Base-by-base conservation (phyloP, 768 basidiomycete species). In the Trametes elegans region DNA sequence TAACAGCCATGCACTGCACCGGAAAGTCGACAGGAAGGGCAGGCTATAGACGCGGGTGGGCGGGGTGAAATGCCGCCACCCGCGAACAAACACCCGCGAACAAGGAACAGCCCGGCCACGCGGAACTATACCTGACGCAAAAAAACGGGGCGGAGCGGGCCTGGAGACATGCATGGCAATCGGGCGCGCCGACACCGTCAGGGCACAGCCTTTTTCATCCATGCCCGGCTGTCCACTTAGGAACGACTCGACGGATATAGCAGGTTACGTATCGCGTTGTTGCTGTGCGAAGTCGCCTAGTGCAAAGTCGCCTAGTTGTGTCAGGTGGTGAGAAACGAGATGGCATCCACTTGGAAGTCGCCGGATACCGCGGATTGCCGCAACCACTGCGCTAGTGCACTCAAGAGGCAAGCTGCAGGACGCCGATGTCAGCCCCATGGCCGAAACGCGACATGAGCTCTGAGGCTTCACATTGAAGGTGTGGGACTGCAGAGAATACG, bases 1-100 rank as follows among this genome's bases (percentile, higher is more conserved):
- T 53, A 43, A 53, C 51, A 38, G 55, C 28, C 47, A 35, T 34
- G 41, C 55, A 50, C 42, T 45, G 55, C 55, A 49, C 39, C 35
- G 19, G 21, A 23, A 28, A 11, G 23, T 23, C 9, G 16, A 43
- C 55, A 42, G 21, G 23, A 31, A 24, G 27, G 23, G 41, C 26
- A 16, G 13, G 31, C 28, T 11, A 11, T 14, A 10, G 19, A 27
- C 8, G n/a, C 18, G 8, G 42, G 42, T 49, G 55, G 49, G 42
- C n/a, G n/a, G 27, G n/a, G 10, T 16, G n/a, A 50, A 51, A 28
- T 11, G 43, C 55, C 49, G 55, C 14, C n/a, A n/a, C n/a, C n/a
- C n/a, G n/a, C n/a, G n/a, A n/a, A n/a, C n/a, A n/a, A n/a, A n/a
- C n/a, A n/a, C n/a, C n/a, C n/a, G 23, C 21, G 40, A 40, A 13